These are phyloP conservation scores for Laburnicola sp. DNA, from an alignment of 2,329 filamentous ascomycete species.

Conservation along the genomic window DNA sequence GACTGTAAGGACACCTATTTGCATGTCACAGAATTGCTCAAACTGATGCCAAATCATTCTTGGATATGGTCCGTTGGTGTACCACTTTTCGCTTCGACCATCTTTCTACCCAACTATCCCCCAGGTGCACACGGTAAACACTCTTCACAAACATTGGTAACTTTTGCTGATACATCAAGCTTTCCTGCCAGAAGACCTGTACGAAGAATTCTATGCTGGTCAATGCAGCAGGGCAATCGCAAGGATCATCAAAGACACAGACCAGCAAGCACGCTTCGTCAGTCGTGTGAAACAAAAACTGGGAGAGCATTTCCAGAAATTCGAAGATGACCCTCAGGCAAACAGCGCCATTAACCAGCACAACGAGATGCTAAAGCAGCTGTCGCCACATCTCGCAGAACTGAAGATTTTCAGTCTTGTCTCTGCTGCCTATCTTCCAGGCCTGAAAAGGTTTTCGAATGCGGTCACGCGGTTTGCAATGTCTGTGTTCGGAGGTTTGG, in stretches of 20 bases:
- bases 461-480: constrained; percentile 42
- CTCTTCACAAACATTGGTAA: neutral
- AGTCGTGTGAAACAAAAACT: neutral
- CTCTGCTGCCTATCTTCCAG: constrained; percentile 33
- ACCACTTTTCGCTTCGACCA: constrained; percentile 27
- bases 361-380: neutral
- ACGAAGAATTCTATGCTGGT: constrained; percentile 9
- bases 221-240: constrained; percentile 5
- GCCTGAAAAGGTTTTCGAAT: constrained; percentile 39
- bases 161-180: constrained; percentile 1
- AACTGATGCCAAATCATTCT: constrained; percentile 19
- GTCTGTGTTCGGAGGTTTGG: constrained; percentile 38
- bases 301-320: neutral
- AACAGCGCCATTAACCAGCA: constrained; percentile 6
- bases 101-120: constrained; percentile 26
- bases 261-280: neutral
- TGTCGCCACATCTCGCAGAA: constrained; percentile 4
- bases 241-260: neutral
- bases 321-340: neutral
- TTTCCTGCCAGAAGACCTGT: constrained; percentile 7
- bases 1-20: constrained; percentile 8
- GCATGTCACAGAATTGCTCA: constrained; percentile 21
- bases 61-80: constrained; percentile 20
- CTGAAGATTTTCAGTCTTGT: constrained; percentile 30
- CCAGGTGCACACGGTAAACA: constrained; percentile 24